Evolutionary conservation across 352 stramenopile genomes (phyloP), one percentile per base, ranked within the genome.

Genomic region (Globisporangium barbulae): DNA sequence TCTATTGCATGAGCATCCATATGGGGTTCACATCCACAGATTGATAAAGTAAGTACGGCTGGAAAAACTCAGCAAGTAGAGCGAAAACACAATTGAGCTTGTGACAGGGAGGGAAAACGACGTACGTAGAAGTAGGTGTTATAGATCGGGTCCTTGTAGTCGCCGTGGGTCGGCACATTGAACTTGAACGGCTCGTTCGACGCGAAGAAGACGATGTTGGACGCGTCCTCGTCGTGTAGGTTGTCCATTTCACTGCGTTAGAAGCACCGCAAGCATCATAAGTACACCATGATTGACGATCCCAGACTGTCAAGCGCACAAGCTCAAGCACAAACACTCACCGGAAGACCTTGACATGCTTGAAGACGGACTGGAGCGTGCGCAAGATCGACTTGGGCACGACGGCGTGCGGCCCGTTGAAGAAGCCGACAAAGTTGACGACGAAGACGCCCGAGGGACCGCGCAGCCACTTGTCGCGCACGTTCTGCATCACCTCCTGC

Each of bases 161-260:
- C 68, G n/a, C 70, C 62, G 7, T 76, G 70, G 8, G 39, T 80
- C 0, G 85, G 85, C 8, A 89, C 48, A 6, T 77, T 78, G 59
- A 93, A 93, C 63, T 62, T 73, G 62, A 93, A 86, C 8, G 74
- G 76, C 21, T 84, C 69, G 45, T 90, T 71, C 10, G 85, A 93
- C 28, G 82, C 82, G 64, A 88, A 93, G 58, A 89, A 93, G 1
- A 93, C 70, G 39, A 93, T 84, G 67, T 93, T 93, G 17, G 74
- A 68, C 0, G 71, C 78, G 41, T 84, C 72, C 0, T 60, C 58
- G 7, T 82, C 69, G 21, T 74, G 35, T 0, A 61, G 19, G 8
- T 86, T 70, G 30, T 73, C 65, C 67, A 93, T 81, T 56, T 90
- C 82, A 17, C 74, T 79, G 55, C 17, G 35, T 35, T 13, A 25